Base-by-base conservation (phyloP, 2,329 filamentous ascomycete species). In the Neonectria punicea region DNA sequence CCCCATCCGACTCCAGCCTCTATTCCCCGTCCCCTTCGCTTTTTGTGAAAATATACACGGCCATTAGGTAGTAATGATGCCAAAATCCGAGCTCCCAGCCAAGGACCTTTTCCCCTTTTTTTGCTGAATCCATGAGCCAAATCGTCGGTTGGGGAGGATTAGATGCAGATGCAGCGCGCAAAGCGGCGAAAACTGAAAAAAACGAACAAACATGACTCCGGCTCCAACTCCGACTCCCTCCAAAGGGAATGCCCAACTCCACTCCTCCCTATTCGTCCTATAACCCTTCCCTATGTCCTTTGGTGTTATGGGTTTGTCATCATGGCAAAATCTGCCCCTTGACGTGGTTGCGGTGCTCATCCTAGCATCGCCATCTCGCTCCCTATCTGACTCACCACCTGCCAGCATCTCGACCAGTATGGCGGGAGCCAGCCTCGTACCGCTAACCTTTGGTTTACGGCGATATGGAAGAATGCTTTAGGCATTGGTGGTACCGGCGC, bases 401-500 rank as follows among this genome's bases (percentile, higher is more conserved):
- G 44, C 41, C 61, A 46, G 36, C 61, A 55, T 50, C 20, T 59
- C 43, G 22, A 20, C 16, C 44, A 53, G 34, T 39, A 62, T 56
- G 36, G 36, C 34, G 30, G 44, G 47, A 57, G 62, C 46, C 16
- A 43, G 39, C 56, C 54, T 30, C 30, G 13, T 36, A 50, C 51
- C 66, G 46, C 43, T 49, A 50, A 53, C 51, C 54, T 53, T 49
- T n/a, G 44, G 34, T 55, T 56, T 58, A 53, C 65, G 60, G 53
- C 18, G 44, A 32, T 66, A 59, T 66, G 50, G 47, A 49, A 28
- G 49, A 30, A 34, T 53, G 60, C 39, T 62, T 73, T 80, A 88
- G 70, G 84, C 85, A 70, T 86, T 88, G 71, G 85, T 83, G 53
- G 49, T 43, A 9, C n/a, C n/a, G 18, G 49, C 16, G n/a, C 25